A percentile compares a stretch with the other conserved stretches of the same genome.
phyloP scores from a whole-genome alignment of 805 yeast genomes.

The Barnettozyma californica region DNA sequence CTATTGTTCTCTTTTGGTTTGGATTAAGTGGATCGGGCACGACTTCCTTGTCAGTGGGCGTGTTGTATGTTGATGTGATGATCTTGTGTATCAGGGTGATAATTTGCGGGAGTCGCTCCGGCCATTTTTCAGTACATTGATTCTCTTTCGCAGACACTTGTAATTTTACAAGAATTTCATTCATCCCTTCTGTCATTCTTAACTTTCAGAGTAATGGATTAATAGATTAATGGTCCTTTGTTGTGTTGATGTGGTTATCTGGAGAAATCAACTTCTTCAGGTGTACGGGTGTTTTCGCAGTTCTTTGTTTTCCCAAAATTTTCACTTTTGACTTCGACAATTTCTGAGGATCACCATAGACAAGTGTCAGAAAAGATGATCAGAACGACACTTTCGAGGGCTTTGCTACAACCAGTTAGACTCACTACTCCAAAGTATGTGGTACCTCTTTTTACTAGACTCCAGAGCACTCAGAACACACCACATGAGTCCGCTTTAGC shows the following conservation, averaged over 20 bases:
- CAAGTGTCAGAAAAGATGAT: not conserved
- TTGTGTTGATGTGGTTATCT: not conserved
- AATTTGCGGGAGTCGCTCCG: conserved; percentile 7
- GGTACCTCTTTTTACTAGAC: not conserved
- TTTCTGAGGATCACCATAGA: too few relatives aligned
- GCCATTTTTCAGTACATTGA: conserved; percentile 3
- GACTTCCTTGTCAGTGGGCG: not conserved
- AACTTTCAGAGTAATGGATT: not conserved
- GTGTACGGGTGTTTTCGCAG: not conserved
- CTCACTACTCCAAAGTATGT: not conserved
- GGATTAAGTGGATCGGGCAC: conserved; percentile 13
- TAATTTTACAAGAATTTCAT: not conserved
- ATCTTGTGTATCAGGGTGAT: conserved; percentile 9
- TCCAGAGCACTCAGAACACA: conserved; percentile 3
- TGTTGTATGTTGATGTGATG: conserved; percentile 5
- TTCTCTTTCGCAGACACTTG: not conserved
- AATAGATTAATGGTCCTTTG: not conserved
- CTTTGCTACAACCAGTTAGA: not conserved
- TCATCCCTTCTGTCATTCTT: not conserved
- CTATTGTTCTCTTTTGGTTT: conserved; percentile 3
- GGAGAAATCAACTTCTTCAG: too few relatives aligned
- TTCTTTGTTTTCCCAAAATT: conserved; percentile 1
- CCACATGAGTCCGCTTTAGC: conserved; percentile 6
- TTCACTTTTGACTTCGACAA: conserved; percentile 1
- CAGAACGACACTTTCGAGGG: conserved; percentile 2